Percentiles rank a stretch among this genome's conserved stretches.
Evolutionary conservation across 371 early-diverging fungal genomes (phyloP).

Genomic region (Dichotomocladium elegans): DNA sequence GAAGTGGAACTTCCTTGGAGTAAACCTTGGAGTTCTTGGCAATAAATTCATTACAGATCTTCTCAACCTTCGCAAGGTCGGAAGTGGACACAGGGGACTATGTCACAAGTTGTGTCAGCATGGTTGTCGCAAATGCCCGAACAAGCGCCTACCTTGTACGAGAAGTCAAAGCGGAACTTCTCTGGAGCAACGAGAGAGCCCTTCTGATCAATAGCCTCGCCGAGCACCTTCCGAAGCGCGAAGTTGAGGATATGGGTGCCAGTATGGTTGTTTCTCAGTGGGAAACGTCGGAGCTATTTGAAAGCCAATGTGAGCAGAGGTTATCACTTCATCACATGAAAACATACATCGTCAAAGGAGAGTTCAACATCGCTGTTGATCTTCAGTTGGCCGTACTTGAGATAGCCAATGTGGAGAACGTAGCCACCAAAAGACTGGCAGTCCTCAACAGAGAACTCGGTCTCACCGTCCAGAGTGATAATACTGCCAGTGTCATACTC

Average conservation of each 20-base stretch:
- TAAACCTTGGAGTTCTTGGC: constrained; percentile 72
- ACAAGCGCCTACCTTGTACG: constrained; percentile 55
- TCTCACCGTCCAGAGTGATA: constrained; percentile 72
- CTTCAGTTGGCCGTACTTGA: constrained; percentile 81
- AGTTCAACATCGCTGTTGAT: constrained; percentile 72
- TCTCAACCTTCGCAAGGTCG: constrained; percentile 83
- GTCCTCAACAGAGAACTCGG: constrained; percentile 92
- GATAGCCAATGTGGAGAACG: constrained; percentile 94
- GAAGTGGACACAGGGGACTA: constrained; percentile 71
- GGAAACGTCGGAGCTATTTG: constrained; percentile 73
- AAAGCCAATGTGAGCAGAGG: background rate
- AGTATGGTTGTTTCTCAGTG: constrained; percentile 96
- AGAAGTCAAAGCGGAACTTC: constrained; percentile 98
- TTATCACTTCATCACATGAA: background rate
- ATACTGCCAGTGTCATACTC: constrained; percentile 96
- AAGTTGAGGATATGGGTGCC: constrained; percentile 98
- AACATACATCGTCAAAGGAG: constrained; percentile 76
- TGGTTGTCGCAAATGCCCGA: too few species aligned
- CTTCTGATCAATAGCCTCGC: constrained; percentile 85
- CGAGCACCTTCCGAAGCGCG: constrained; percentile 84
- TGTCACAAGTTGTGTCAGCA: too few species aligned
- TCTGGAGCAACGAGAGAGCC: constrained; percentile 98
- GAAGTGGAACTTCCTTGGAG: constrained; percentile 83
- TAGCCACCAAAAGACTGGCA: constrained; percentile 95
- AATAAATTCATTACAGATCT: constrained; percentile 81